Evolutionary conservation across 1,284 basidiomycete genomes (phyloP).

Genomic region (Ceratobasidium sp.): DNA sequence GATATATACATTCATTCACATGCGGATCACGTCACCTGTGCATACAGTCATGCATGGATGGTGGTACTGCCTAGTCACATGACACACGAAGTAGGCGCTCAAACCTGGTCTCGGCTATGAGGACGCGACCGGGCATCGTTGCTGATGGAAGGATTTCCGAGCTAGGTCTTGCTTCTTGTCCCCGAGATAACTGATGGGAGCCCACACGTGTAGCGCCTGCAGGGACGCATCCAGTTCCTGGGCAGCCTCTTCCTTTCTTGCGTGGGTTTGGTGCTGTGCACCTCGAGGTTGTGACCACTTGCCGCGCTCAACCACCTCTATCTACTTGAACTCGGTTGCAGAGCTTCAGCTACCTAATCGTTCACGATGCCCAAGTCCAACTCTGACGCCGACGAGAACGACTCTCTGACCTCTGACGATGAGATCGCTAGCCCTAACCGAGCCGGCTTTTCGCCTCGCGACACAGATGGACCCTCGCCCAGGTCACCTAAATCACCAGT

Average conservation of each 20-base stretch:
- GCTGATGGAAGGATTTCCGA: too few relatives aligned
- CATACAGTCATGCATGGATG: neutral
- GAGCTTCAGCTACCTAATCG: neutral
- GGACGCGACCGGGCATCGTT: too few relatives aligned
- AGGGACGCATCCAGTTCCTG: neutral
- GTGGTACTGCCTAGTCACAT: neutral
- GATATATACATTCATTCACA: conserved; percentile 19
- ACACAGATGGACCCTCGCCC: conserved; percentile 15
- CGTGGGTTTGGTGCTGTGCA: neutral
- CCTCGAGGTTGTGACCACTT: neutral
- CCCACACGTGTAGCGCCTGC: conserved; percentile 15
- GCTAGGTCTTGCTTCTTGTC: too few relatives aligned
- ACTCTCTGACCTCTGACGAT: conserved; percentile 40
- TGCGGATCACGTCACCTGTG: too few relatives aligned
- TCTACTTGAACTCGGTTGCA: neutral
- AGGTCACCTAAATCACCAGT: neutral
- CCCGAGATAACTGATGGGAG: too few relatives aligned
- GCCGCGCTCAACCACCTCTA: neutral
- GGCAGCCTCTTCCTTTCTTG: conserved; percentile 25
- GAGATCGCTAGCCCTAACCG: conserved; percentile 28
- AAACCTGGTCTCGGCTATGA: neutral
- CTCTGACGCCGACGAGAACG: conserved; percentile 42
- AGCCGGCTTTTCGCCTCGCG: conserved; percentile 21
- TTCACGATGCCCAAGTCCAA: conserved; percentile 33
- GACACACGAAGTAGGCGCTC: neutral